Base-by-base conservation (phyloP, 2,329 filamentous ascomycete species). In the Rachicladosporium sp. region DNA sequence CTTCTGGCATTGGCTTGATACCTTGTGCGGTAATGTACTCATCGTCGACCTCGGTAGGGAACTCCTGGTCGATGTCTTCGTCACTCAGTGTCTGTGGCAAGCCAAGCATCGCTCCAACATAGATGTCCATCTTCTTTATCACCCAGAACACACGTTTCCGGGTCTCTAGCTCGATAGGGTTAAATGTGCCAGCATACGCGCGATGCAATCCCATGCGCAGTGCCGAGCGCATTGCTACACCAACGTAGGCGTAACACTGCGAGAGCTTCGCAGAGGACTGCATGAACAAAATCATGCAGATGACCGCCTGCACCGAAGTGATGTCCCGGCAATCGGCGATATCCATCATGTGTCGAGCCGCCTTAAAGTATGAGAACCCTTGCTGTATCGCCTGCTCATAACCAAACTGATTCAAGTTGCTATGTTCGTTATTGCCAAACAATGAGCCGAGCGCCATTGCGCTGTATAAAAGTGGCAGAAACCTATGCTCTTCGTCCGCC, bases 251-350 rank as follows among this genome's bases (percentile, higher is more conserved):
- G 49, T 71, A 71, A 48, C 68, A 71, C 29, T 68, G 68, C 15
- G 66, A 68, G 10, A 71, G 56, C 45, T 69, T 70, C 6, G 68
- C 67, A 3, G 68, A 70, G 2, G 63, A 69, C 38, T 71, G 68
- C 30, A 71, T 51, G 48, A 71, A 71, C 29, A 70, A 54, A 37
- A 70, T 70, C 68, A 71, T 71, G 54, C 69, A 70, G 10, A 70
- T 55, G 12, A 71, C 62, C 15, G 68, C 67, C 53, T 71, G 68
- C 12, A 71, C 57, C 4, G 67, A 68, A 4, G 58, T 59, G 38
- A 71, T 48, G 46, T 71, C 68, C 45, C 68, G 57, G 46, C 67
- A 70, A 45, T 71, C 68, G n/a, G 67, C 66, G 40, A 71, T 69
- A 37, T 71, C 68, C 50, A 71, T 58, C 19, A 70, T 51, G 42